phyloP scores from a whole-genome alignment of 2,329 filamentous ascomycete species.

The Pseudogymnoascus sp. region DNA sequence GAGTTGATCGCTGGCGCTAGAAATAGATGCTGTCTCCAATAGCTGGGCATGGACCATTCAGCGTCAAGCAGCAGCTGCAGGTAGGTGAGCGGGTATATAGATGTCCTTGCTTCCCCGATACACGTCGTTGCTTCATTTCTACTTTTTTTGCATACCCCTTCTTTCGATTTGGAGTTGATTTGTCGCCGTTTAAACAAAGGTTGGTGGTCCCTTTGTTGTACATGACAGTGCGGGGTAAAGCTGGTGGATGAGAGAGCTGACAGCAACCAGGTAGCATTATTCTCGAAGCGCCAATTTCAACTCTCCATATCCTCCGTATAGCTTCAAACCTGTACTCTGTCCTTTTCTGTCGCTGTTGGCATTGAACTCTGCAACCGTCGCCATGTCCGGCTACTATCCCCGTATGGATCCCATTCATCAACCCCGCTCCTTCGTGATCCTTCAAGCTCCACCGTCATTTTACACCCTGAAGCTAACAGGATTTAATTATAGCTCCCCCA shows the following conservation, averaged over 20 bases:
- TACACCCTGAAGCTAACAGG: background rate
- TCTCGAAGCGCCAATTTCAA: background rate
- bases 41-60: background rate
- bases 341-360: background rate
- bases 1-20: constrained; percentile 8
- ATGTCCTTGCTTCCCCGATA: background rate
- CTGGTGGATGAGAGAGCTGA: background rate
- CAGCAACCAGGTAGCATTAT: background rate
- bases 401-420: constrained; percentile 21
- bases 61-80: background rate
- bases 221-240: background rate
- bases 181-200: background rate
- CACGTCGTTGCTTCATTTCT: constrained; percentile 2
- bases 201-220: background rate
- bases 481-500: constrained; percentile 23
- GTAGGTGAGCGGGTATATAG: constrained; percentile 8
- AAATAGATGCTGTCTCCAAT: background rate
- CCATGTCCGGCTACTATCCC: constrained; percentile 29
- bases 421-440: constrained; percentile 10
- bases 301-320: background rate
- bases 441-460: constrained; percentile 2
- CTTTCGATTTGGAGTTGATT: constrained; percentile 1
- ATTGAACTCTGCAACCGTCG: constrained; percentile 23
- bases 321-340: constrained; percentile 6
- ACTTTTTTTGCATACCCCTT: background rate